Evolutionary conservation across 345 rosid species (phyloP).

Genomic region (Gossypium sturtianum): DNA sequence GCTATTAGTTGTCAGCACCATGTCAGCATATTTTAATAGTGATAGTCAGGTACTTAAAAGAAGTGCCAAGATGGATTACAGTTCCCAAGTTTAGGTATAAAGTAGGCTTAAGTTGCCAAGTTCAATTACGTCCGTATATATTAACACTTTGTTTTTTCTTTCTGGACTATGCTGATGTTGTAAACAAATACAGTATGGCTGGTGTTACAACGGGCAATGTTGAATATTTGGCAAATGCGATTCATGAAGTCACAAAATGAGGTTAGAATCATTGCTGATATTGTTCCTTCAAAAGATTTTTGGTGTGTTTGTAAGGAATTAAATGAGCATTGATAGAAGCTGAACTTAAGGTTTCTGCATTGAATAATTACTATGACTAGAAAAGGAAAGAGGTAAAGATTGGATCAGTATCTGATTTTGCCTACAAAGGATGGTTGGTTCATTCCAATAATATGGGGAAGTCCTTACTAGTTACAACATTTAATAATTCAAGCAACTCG

Average conservation of each 20-base stretch:
- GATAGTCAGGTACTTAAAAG: too few relatives aligned
- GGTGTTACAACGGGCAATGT: slow-evolving; percentile 84
- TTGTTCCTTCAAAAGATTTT: not conserved
- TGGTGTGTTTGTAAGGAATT: not conserved
- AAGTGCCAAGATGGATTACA: too few relatives aligned
- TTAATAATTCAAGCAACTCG: not conserved
- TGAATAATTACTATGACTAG: not conserved
- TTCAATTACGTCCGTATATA: too few relatives aligned
- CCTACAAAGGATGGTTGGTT: not conserved
- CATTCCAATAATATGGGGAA: not conserved
- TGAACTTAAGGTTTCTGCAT: not conserved
- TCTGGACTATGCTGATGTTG: not conserved
- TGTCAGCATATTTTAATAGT: too few relatives aligned
- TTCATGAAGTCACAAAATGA: slow-evolving; percentile 70
- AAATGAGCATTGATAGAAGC: not conserved
- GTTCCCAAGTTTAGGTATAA: too few relatives aligned
- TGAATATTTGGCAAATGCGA: slow-evolving; percentile 78
- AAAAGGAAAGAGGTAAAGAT: not conserved
- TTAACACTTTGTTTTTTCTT: not conserved
- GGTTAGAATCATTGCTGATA: not conserved
- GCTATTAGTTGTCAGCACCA: too few relatives aligned
- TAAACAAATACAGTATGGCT: slow-evolving; percentile 66
- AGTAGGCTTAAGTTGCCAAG: too few relatives aligned
- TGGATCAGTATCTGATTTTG: not conserved
- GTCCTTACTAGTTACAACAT: not conserved